Evolutionary conservation across 2,329 filamentous ascomycete species (phyloP).

Genomic region (Penicillium sclerotigenum): DNA sequence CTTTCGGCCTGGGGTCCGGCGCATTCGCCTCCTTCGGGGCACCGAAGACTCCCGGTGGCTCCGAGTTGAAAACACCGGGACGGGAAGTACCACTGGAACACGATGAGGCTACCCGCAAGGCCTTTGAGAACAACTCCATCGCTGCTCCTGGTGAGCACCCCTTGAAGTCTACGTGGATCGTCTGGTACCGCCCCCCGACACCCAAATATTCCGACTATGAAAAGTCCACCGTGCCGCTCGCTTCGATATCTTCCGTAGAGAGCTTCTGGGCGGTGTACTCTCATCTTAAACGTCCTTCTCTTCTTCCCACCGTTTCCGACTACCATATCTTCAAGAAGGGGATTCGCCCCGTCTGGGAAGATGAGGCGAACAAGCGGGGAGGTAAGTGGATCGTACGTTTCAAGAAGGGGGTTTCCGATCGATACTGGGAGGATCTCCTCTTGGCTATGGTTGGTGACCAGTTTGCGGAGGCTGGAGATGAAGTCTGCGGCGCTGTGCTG

Average conservation of each 20-base stretch:
- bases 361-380: constrained; percentile 91
- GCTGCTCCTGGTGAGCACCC: constrained; percentile 49
- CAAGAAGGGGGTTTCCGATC: constrained; percentile 95
- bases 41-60: constrained; percentile 77
- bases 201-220: constrained; percentile 98
- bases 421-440: constrained; percentile 94
- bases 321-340: constrained; percentile 98
- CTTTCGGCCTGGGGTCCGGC: constrained; percentile 90
- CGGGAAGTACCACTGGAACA: constrained; percentile 53
- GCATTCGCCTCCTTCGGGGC: constrained; percentile 97
- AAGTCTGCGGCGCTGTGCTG: constrained; percentile 91
- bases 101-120: constrained; percentile 36
- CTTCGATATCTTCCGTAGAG: constrained; percentile 75
- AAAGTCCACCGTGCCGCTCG: constrained; percentile 87
- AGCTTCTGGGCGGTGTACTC: constrained; percentile 88
- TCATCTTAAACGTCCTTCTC: constrained; percentile 85
- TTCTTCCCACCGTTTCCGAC: constrained; percentile 86
- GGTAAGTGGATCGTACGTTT: constrained; percentile 97
- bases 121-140: constrained; percentile 38
- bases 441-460: constrained; percentile 90
- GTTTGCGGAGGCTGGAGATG: constrained; percentile 86
- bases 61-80: constrained; percentile 67
- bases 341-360: constrained; percentile 96
- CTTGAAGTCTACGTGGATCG: constrained; percentile 85
- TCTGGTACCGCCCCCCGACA: constrained; percentile 96